Conservation (phyloP, 164 flowering plant genomes). For the Chloranthus sessilifolius region DNA sequence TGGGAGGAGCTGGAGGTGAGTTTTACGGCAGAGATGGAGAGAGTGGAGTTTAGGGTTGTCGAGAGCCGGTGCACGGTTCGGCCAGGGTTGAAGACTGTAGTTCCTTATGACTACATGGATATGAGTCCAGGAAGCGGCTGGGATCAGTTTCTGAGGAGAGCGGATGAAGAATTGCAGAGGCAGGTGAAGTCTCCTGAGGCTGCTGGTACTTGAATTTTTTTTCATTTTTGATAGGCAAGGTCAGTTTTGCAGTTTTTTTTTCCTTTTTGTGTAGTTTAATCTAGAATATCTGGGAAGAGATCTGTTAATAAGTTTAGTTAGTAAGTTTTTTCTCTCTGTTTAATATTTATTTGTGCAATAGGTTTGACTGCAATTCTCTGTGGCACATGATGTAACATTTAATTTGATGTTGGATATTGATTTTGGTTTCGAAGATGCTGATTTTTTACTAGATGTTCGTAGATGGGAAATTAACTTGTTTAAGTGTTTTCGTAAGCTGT, state of each 20-base stretch:
- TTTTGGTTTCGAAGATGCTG: too few relatives aligned
- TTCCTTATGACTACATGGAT: conserved; percentile 92
- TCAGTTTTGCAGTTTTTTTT: too few relatives aligned
- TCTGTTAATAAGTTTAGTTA: not conserved
- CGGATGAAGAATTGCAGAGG: conserved; percentile 44
- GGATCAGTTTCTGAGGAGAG: conserved; percentile 79
- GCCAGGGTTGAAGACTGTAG: conserved; percentile 91
- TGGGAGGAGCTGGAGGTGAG: conserved; percentile 81
- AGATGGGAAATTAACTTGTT: too few relatives aligned
- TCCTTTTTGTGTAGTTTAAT: too few relatives aligned
- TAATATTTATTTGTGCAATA: not conserved
- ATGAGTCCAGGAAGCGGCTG: conserved; percentile 88
- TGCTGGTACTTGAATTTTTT: conserved; percentile 28
- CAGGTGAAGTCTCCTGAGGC: conserved; percentile 37
- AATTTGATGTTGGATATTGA: too few relatives aligned
- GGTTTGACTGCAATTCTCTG: too few relatives aligned
- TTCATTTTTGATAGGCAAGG: conserved; percentile 4
- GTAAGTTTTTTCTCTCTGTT: not conserved
- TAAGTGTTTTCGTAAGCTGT: too few relatives aligned
- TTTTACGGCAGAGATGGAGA: conserved; percentile 9
- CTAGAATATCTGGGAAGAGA: not conserved
- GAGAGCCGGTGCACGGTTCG: conserved; percentile 68
- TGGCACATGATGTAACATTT: too few relatives aligned
- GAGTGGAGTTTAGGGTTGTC: conserved; percentile 56
- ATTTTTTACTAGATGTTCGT: too few relatives aligned